A percentile compares a stretch with the other conserved stretches of the same genome.
phyloP scores from a whole-genome alignment of 83 land plant genomes.

The Isoetes engelmannii region DNA sequence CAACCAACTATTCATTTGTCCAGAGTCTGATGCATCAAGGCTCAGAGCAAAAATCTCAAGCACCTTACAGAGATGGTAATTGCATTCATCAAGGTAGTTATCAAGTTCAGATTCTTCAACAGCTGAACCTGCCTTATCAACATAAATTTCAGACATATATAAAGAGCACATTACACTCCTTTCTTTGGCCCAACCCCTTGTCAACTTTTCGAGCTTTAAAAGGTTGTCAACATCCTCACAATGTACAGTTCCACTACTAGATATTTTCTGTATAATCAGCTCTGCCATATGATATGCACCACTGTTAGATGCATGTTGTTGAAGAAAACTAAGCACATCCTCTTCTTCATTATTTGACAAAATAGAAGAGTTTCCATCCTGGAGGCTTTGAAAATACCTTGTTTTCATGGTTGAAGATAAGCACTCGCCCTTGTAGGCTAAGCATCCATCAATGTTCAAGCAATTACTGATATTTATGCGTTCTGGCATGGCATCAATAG shows the following conservation, averaged over 20 bases:
- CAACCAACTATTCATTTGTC: too few relatives aligned
- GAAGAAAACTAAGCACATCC: constrained; percentile 50
- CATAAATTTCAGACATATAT: constrained; percentile 77
- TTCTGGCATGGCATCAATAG: constrained; percentile 12
- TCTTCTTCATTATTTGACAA: constrained; percentile 26
- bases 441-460: constrained; percentile 3
- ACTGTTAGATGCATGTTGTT: constrained; percentile 38
- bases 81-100: constrained; percentile 50
- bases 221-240: constrained; percentile 40
- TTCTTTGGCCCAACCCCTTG: constrained; percentile 52
- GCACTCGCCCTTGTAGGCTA: not conserved
- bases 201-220: constrained; percentile 70
- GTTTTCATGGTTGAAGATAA: too few relatives aligned
- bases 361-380: not conserved
- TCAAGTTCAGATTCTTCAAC: constrained; percentile 23
- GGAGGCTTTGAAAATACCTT: too few relatives aligned
- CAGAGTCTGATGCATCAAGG: too few relatives aligned
- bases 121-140: constrained; percentile 51
- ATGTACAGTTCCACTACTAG: constrained; percentile 31
- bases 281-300: constrained; percentile 75
- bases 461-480: not conserved
- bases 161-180: constrained; percentile 64
- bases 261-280: constrained; percentile 54
- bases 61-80: constrained; percentile 80
- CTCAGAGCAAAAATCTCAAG: constrained; percentile 51